phyloP scores from a whole-genome alignment of 805 yeast genomes.

The Barnettozyma sp. region DNA sequence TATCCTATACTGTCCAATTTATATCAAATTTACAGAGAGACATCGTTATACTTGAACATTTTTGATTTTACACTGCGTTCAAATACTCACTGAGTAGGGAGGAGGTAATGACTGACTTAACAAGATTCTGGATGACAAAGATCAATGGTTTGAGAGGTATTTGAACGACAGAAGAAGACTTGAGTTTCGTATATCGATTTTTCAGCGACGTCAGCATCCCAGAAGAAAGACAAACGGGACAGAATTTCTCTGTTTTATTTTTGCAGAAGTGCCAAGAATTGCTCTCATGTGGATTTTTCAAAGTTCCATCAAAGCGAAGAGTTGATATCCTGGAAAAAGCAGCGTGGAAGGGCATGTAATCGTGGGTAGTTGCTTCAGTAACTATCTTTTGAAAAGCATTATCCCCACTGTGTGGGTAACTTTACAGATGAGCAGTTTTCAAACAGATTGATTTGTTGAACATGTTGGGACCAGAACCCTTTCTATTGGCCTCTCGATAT shows the following conservation, averaged over 20 bases:
- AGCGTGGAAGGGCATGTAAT: slow-evolving; percentile 58
- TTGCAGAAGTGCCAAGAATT: slow-evolving; percentile 68
- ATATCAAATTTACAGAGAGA: slow-evolving; percentile 73
- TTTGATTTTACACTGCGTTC: slow-evolving; percentile 61
- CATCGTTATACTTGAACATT: slow-evolving; percentile 60
- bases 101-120: slow-evolving; percentile 24
- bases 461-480: too few species aligned
- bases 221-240: slow-evolving; percentile 49
- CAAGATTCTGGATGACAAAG: slow-evolving; percentile 16
- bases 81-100: slow-evolving; percentile 38
- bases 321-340: slow-evolving; percentile 64
- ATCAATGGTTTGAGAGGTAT: slow-evolving; percentile 15
- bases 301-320: slow-evolving; percentile 42
- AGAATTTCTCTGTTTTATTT: slow-evolving; percentile 61
- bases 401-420: too few species aligned
- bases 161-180: slow-evolving; percentile 24
- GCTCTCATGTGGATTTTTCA: slow-evolving; percentile 59
- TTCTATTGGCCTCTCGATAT: too few species aligned
- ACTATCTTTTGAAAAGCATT: too few species aligned
- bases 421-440: too few species aligned
- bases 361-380: not conserved
- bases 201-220: slow-evolving; percentile 24
- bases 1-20: slow-evolving; percentile 54
- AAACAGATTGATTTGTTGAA: not conserved
- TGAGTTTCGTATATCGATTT: slow-evolving; percentile 22